Conservation (phyloP, 257 asterid species). For the Scutellaria galericulata region DNA sequence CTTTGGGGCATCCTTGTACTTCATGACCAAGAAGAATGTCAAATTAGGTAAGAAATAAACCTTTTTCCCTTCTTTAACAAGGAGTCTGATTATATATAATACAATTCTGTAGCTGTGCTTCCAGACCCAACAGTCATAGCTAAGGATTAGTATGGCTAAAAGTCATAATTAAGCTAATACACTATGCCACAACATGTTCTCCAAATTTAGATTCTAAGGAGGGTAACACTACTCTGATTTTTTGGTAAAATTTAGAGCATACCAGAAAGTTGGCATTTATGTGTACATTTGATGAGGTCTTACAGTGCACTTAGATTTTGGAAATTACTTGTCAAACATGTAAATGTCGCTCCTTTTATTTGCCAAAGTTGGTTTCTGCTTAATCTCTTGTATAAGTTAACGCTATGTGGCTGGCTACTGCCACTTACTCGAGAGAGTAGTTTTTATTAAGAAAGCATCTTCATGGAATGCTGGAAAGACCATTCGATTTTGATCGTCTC, state of each 20-base stretch:
- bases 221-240: background rate
- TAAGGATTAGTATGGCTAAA: background rate
- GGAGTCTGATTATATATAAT: background rate
- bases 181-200: slow-evolving; percentile 1
- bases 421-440: background rate
- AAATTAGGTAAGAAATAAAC: slow-evolving; percentile 68
- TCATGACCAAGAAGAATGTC: slow-evolving; percentile 93
- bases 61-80: slow-evolving; percentile 5
- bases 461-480: slow-evolving; percentile 6
- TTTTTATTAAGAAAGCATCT: background rate
- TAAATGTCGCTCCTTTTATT: background rate
- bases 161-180: slow-evolving; percentile 20
- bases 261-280: background rate
- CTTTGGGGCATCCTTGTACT: slow-evolving; percentile 93
- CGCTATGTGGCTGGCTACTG: background rate
- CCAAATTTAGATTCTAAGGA: slow-evolving; percentile 23
- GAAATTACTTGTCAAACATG: background rate
- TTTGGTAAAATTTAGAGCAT: background rate
- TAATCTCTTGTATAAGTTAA: background rate
- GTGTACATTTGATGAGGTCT: background rate
- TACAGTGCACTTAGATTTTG: background rate
- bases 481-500: background rate
- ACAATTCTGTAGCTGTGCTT: background rate
- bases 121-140: background rate
- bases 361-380: background rate